Percentiles rank a stretch among this genome's conserved stretches.
Evolutionary conservation across 2,329 filamentous ascomycete species (phyloP).

Genomic region (Colletotrichum agaves): DNA sequence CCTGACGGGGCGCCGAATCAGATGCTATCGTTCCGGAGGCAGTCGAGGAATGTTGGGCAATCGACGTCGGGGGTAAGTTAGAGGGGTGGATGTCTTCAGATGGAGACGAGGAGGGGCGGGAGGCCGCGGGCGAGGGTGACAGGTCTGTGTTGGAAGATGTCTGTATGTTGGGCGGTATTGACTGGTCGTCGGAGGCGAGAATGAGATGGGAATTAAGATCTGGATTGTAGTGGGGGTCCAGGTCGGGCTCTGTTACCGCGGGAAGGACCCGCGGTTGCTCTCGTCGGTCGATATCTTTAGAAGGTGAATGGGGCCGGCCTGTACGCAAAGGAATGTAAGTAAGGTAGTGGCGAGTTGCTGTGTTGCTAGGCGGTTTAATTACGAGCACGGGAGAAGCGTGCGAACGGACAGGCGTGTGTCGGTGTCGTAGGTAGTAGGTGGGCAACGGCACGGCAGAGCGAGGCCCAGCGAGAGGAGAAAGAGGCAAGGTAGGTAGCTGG

Average conservation of each 20-base stretch:
- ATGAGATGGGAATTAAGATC: slow-evolving; percentile 47
- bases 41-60: slow-evolving; percentile 43
- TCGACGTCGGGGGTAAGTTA: slow-evolving; percentile 34
- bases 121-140: slow-evolving; percentile 51
- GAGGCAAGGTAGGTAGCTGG: neutral
- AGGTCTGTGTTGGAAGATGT: slow-evolving; percentile 58
- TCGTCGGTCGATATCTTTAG: slow-evolving; percentile 31
- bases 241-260: slow-evolving; percentile 53
- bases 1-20: slow-evolving; percentile 48
- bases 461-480: slow-evolving; percentile 1
- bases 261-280: slow-evolving; percentile 49
- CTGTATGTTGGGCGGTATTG: slow-evolving; percentile 64
- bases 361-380: slow-evolving; percentile 33
- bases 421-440: slow-evolving; percentile 16
- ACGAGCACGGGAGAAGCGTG: slow-evolving; percentile 12
- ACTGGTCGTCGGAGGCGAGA: slow-evolving; percentile 71
- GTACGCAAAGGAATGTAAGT: slow-evolving; percentile 30
- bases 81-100: slow-evolving; percentile 34
- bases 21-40: slow-evolving; percentile 54
- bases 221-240: slow-evolving; percentile 50
- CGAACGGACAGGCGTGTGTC: slow-evolving; percentile 18
- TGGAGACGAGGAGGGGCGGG: slow-evolving; percentile 39
- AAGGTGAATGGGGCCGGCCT: slow-evolving; percentile 12
- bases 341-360: slow-evolving; percentile 34
- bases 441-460: slow-evolving; percentile 3